Conservation (phyloP, 441 rosid genomes). For the Sinapis alba region DNA sequence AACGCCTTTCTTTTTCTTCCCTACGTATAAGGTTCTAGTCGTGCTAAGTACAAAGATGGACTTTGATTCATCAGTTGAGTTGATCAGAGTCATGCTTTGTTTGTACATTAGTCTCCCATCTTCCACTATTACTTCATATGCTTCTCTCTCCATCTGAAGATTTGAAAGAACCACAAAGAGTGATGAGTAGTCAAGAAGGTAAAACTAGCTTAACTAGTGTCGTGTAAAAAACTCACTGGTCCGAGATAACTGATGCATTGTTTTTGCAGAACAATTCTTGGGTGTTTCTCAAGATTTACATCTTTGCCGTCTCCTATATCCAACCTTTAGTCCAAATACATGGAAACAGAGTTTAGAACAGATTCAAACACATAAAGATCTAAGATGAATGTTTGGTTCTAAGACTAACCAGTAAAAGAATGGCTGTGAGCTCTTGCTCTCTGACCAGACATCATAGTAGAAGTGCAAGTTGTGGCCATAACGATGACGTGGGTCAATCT, state of each 20-base stretch:
- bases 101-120: conserved; percentile 64
- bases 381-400: background rate
- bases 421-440: conserved; percentile 47
- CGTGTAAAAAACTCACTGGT: conserved; percentile 47
- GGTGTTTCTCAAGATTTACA: conserved; percentile 54
- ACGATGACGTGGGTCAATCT: conserved; percentile 70
- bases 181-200: conserved; percentile 16
- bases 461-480: conserved; percentile 61
- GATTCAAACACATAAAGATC: background rate
- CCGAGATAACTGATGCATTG: conserved; percentile 75
- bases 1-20: conserved; percentile 73
- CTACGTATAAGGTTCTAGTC: conserved; percentile 75
- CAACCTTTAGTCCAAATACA: conserved; percentile 49
- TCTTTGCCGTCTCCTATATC: conserved; percentile 73
- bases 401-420: conserved; percentile 57
- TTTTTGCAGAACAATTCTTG: conserved; percentile 58
- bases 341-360: conserved; percentile 19
- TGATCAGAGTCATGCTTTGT: conserved; percentile 65
- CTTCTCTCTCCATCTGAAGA: conserved; percentile 60
- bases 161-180: conserved; percentile 6
- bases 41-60: conserved; percentile 96
- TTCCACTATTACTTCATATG: conserved; percentile 58
- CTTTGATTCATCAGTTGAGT: conserved; percentile 63
- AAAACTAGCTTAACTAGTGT: background rate
- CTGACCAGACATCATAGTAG: conserved; percentile 56